A percentile compares a stretch with the other conserved stretches of the same genome.
Evolutionary conservation across 805 yeast species (phyloP).

Genomic region (Hanseniaspora vineae): DNA sequence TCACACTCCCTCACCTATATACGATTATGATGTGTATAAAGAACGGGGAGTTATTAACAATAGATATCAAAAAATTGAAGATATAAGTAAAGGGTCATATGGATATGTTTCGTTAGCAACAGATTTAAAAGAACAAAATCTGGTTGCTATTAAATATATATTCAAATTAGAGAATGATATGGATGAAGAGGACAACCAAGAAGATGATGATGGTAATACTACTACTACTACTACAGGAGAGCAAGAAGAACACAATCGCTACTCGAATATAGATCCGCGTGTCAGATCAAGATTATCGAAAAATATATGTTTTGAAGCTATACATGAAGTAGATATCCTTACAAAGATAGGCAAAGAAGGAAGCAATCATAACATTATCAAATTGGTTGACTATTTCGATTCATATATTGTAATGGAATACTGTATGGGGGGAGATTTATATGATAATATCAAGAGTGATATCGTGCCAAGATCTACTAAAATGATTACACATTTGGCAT

Average conservation of each 20-base stretch:
- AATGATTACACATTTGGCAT: slow-evolving; percentile 39
- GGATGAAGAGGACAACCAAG: slow-evolving; percentile 15
- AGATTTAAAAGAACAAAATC: slow-evolving; percentile 36
- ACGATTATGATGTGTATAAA: slow-evolving; percentile 28
- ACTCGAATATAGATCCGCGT: slow-evolving; percentile 25
- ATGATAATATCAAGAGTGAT: slow-evolving; percentile 56
- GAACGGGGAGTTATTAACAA: slow-evolving; percentile 41
- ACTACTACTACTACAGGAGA: no score
- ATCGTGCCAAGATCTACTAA: slow-evolving; percentile 43
- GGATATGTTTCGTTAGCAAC: slow-evolving; percentile 84
- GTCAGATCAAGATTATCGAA: slow-evolving; percentile 26
- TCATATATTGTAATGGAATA: slow-evolving; percentile 68
- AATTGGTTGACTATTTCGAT: slow-evolving; percentile 48
- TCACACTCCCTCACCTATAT: background rate
- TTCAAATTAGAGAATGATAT: slow-evolving; percentile 41
- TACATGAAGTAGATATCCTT: slow-evolving; percentile 56
- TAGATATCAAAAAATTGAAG: slow-evolving; percentile 56
- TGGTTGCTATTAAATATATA: slow-evolving; percentile 81
- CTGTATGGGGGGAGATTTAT: slow-evolving; percentile 78
- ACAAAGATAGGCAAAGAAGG: slow-evolving; percentile 38
- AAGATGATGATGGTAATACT: slow-evolving; percentile 8
- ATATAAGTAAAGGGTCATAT: slow-evolving; percentile 84
- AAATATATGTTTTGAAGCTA: slow-evolving; percentile 41
- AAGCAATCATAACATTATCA: slow-evolving; percentile 38
- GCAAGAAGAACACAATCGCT: background rate